Conservation (phyloP, 306 rosid genomes). For the Trifolium subterraneum region DNA sequence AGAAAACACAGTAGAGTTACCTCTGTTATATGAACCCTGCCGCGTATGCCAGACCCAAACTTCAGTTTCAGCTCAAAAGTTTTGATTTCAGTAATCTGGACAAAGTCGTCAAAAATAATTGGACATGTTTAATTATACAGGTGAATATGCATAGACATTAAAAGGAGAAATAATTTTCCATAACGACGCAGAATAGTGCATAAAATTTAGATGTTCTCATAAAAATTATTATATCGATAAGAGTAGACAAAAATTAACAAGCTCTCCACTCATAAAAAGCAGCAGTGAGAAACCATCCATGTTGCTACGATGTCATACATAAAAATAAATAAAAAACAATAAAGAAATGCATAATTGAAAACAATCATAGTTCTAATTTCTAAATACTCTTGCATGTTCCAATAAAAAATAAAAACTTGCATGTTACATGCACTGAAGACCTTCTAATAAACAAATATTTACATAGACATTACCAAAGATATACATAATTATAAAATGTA, state of each 20-base stretch:
- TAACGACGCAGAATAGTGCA: neutral
- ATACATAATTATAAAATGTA: conserved; percentile 3
- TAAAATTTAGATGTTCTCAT: neutral
- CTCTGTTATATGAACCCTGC: conserved; percentile 90
- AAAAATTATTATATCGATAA: neutral
- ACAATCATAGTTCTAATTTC: conserved; percentile 14
- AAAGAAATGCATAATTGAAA: conserved; percentile 10
- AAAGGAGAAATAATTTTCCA: neutral
- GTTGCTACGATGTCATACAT: neutral
- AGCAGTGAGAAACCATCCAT: neutral
- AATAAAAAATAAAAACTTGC: neutral
- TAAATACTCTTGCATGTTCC: neutral
- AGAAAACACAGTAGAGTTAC: conserved; percentile 45
- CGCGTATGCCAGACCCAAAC: conserved; percentile 79
- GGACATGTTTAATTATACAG: conserved; percentile 17
- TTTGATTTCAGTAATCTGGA: conserved; percentile 82
- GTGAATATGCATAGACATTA: neutral
- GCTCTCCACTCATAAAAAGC: neutral
- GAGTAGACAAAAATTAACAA: neutral
- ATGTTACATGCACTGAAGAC: conserved; percentile 8
- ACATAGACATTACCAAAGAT: neutral
- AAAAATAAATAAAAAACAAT: conserved; percentile 4
- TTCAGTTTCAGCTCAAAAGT: conserved; percentile 79
- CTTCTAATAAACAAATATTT: conserved; percentile 1
- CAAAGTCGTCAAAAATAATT: conserved; percentile 24